These are phyloP conservation scores for Fraxinus albicans DNA, from an alignment of 305 asterid species.

Conservation along the genomic window DNA sequence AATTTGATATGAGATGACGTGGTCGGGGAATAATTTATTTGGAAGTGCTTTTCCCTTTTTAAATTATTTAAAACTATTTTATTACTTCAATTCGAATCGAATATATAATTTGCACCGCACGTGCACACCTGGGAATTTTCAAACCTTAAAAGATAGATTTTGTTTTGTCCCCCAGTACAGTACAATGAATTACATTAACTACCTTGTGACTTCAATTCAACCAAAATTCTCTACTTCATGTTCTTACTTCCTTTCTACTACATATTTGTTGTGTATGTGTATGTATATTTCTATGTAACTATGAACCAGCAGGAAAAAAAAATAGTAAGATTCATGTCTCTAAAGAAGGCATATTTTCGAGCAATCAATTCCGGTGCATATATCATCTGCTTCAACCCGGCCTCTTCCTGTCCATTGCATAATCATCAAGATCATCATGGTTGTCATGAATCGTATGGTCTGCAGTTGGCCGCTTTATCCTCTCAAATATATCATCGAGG, in stretches of 20 bases:
- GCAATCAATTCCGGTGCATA: background rate
- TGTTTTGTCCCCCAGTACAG: background rate
- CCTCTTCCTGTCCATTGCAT: slow-evolving; percentile 22
- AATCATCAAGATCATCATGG: slow-evolving; percentile 33
- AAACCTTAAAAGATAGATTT: background rate
- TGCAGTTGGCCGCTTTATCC: slow-evolving; percentile 43
- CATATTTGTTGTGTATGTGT: background rate
- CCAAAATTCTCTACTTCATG: background rate
- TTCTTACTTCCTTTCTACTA: background rate
- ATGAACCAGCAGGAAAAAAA: background rate
- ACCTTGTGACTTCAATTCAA: background rate
- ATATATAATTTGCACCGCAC: background rate
- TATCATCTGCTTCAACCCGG: slow-evolving; percentile 28
- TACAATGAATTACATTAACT: background rate
- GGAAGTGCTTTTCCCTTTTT: background rate
- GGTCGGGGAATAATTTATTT: background rate
- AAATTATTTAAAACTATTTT: background rate
- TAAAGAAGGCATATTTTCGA: background rate
- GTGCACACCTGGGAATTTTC: background rate
- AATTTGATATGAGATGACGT: background rate
- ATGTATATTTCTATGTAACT: background rate
- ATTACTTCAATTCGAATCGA: background rate
- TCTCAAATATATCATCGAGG: slow-evolving; percentile 63
- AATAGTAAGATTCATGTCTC: background rate
- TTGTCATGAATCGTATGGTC: slow-evolving; percentile 25